phyloP scores from a whole-genome alignment of 352 stramenopile genomes.

The Aphanomyces stellatus region DNA sequence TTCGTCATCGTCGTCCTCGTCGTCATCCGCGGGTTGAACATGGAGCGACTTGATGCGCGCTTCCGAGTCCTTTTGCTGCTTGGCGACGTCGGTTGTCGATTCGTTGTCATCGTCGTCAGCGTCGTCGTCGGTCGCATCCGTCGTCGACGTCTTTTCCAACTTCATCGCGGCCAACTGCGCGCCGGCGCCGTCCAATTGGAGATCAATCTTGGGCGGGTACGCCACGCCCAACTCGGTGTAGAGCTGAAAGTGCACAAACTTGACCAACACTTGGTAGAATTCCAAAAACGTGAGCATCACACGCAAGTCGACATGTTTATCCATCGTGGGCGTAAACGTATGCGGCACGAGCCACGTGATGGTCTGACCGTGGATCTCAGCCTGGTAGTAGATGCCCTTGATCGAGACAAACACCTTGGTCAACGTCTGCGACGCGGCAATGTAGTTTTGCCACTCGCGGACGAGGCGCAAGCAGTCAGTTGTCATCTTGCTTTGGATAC shows the following conservation, averaged over 20 bases:
- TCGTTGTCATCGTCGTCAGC: constrained; percentile 26
- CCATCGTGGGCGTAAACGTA: constrained; percentile 95
- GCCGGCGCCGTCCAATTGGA: constrained; percentile 67
- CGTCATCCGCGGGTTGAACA: constrained; percentile 45
- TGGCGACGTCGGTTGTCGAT: constrained; percentile 29
- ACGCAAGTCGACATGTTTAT: constrained; percentile 96
- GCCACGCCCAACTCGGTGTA: constrained; percentile 92
- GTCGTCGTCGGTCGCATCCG: constrained; percentile 23
- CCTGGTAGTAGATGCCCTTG: constrained; percentile 99
- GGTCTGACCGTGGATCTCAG: constrained; percentile 84
- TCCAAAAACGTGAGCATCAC: constrained; percentile 99
- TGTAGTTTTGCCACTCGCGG: constrained; percentile 95
- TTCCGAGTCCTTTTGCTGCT: constrained; percentile 85
- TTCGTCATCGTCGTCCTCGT: constrained; percentile 57
- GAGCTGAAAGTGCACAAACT: constrained; percentile 98
- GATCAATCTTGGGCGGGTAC: constrained; percentile 92
- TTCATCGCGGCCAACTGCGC: constrained; percentile 60
- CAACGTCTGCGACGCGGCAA: constrained; percentile 84
- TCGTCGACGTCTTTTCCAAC: constrained; percentile 31
- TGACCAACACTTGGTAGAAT: constrained; percentile 98
- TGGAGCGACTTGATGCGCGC: constrained; percentile 71
- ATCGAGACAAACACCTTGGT: constrained; percentile 99
- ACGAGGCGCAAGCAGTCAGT: constrained; percentile 88
- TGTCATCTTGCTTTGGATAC: constrained; percentile 82
- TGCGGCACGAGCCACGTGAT: constrained; percentile 98